Evolutionary conservation across 805 yeast genomes (phyloP).

Genomic region (Brettanomyces nanus): DNA sequence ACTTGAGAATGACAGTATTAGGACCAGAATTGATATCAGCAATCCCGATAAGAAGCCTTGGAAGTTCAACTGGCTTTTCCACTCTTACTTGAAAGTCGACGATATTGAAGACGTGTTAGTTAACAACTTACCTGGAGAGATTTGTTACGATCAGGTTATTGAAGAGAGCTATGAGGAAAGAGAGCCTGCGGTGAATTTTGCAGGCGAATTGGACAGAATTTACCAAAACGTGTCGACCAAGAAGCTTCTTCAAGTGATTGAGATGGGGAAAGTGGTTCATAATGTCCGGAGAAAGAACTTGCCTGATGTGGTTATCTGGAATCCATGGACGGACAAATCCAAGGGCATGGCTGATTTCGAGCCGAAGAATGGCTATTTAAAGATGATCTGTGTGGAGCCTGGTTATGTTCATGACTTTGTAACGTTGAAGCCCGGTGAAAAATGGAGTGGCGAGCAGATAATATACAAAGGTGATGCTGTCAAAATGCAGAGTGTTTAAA

Average conservation of each 20-base stretch:
- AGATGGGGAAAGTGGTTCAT: slow-evolving; percentile 62
- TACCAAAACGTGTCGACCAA: slow-evolving; percentile 53
- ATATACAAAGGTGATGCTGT: slow-evolving; percentile 45
- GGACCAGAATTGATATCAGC: slow-evolving; percentile 65
- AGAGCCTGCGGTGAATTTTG: slow-evolving; percentile 66
- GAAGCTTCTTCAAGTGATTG: slow-evolving; percentile 59
- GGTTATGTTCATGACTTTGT: slow-evolving; percentile 75
- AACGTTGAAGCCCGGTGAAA: slow-evolving; percentile 56
- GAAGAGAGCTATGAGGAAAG: slow-evolving; percentile 55
- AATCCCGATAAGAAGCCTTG: slow-evolving; percentile 59
- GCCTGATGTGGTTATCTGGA: slow-evolving; percentile 85
- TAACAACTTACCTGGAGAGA: slow-evolving; percentile 66
- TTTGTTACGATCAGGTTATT: slow-evolving; percentile 70
- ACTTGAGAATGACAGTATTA: slow-evolving; percentile 48
- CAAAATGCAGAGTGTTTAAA: no score
- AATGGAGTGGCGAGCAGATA: slow-evolving; percentile 68
- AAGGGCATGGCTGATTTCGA: slow-evolving; percentile 78
- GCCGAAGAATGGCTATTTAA: slow-evolving; percentile 75
- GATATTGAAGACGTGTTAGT: slow-evolving; percentile 76
- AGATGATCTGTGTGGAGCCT: slow-evolving; percentile 93
- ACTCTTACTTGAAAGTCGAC: slow-evolving; percentile 69
- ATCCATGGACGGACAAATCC: slow-evolving; percentile 90
- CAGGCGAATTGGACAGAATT: slow-evolving; percentile 78
- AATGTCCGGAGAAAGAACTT: slow-evolving; percentile 53
- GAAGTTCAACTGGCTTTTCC: slow-evolving; percentile 93